Evolutionary conservation across 768 basidiomycete species (phyloP), one percentile per base, ranked within the genome.

Genomic region (Termitomyces sp.): DNA sequence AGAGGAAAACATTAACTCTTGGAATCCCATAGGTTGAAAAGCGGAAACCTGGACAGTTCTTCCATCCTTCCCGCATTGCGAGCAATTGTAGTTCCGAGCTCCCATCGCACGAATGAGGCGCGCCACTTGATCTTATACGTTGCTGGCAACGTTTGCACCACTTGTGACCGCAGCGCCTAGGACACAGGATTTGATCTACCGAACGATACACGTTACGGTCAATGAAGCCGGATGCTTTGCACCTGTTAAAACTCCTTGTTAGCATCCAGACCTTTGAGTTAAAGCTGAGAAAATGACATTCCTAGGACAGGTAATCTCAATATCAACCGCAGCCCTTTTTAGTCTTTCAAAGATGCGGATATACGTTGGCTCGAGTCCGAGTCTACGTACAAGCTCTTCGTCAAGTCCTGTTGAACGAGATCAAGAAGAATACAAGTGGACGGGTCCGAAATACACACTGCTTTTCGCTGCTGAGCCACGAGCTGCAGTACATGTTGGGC

Each of bases 81-180:
- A 85, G 58, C 49, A 75, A 67, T 4, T 77, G 73, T 8, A 85
- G 71, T 60, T 85, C 84, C 2, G 71, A 71, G 12, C 78, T 71
- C 4, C 81, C 82, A 54, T 84, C 83, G 64, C 85, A 87, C 0
- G 80, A 80, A 63, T 84, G 53, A 30, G 26, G 19, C 30, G 8
- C 2, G 19, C 45, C 45, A 17, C 64, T 68, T 57, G 58, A 35
- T 34, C 3, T 66, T 41, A 78, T 65, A 14, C 63, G 53, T 54
- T 81, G 77, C 28, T 76, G 77, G 66, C 85, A 87, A 30, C 66
- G 66, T 67, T 80, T 86, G 66, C 85, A 87, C 85, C 84, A 87
- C 7, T 72, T 68, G 58, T 82, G 67, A 0, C 66, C 62, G 54
- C 85, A 87, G 17, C 66, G 64, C 0, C 77, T 62, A 3, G 82